Evolutionary conservation across 306 rosid species (phyloP).

Genomic region (Clitoria ternatea): DNA sequence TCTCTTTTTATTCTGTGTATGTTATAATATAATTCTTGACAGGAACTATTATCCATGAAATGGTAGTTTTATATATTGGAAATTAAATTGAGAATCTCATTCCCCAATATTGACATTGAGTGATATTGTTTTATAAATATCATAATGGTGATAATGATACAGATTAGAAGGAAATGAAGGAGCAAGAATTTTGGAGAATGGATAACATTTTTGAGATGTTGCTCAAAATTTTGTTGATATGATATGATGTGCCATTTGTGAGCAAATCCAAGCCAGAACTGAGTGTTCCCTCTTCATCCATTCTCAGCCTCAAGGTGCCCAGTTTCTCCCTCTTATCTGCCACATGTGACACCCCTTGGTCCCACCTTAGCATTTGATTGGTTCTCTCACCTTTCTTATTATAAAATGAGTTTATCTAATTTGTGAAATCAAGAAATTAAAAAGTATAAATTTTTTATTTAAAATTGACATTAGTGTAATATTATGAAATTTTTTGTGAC

Average conservation of each 20-base stretch:
- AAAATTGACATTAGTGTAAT: no score
- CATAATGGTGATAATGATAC: background rate
- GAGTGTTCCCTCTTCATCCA: constrained; percentile 22
- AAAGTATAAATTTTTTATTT: no score
- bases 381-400: constrained; percentile 33
- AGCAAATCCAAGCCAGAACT: constrained; percentile 17
- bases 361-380: constrained; percentile 30
- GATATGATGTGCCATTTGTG: background rate
- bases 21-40: background rate
- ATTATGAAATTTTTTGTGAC: no score
- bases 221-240: background rate
- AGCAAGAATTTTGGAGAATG: background rate
- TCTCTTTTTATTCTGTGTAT: no score
- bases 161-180: background rate
- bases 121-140: background rate
- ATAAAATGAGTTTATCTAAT: no score
- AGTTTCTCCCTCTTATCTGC: constrained; percentile 61
- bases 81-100: background rate
- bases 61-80: background rate
- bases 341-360: constrained; percentile 34
- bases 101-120: background rate
- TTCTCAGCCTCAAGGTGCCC: constrained; percentile 39
- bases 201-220: background rate
- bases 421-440: no score
- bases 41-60: background rate